Percentiles rank a stretch among this genome's conserved stretches.
phyloP scores from a whole-genome alignment of 2,329 filamentous ascomycete genomes.

The Pyricularia pennisetigena region DNA sequence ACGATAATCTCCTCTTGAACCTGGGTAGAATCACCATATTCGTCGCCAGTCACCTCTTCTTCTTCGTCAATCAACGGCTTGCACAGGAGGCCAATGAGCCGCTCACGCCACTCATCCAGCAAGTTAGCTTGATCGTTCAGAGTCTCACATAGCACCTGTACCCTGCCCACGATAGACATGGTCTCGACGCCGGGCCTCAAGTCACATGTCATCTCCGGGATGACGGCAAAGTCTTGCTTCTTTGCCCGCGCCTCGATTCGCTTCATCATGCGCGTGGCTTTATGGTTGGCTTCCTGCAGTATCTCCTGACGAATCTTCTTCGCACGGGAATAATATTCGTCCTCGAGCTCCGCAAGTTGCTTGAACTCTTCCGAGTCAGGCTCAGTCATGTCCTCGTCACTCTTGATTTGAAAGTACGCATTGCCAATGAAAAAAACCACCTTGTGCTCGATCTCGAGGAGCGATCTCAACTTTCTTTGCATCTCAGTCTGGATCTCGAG shows the following conservation, averaged over 20 bases:
- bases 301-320: slow-evolving; percentile 72
- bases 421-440: slow-evolving; percentile 80
- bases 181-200: slow-evolving; percentile 62
- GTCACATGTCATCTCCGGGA: slow-evolving; percentile 49
- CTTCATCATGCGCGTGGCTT: slow-evolving; percentile 55
- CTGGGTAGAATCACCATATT: slow-evolving; percentile 80
- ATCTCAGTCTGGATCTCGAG: slow-evolving; percentile 38
- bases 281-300: slow-evolving; percentile 46
- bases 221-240: slow-evolving; percentile 46
- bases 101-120: slow-evolving; percentile 65
- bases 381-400: slow-evolving; percentile 50
- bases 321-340: slow-evolving; percentile 64
- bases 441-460: slow-evolving; percentile 72
- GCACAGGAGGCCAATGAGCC: slow-evolving; percentile 61
- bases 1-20: slow-evolving; percentile 83
- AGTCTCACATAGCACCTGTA: slow-evolving; percentile 53
- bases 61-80: slow-evolving; percentile 67
- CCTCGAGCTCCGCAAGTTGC: slow-evolving; percentile 59
- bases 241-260: slow-evolving; percentile 44
- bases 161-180: slow-evolving; percentile 51
- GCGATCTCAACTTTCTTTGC: slow-evolving; percentile 57
- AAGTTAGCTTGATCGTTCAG: slow-evolving; percentile 64
- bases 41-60: slow-evolving; percentile 71
- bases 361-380: slow-evolving; percentile 59
- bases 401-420: slow-evolving; percentile 74